These are phyloP conservation scores for Fallopia convolvulus DNA, from an alignment of 148 eudicot genomes.

Conservation along the genomic window DNA sequence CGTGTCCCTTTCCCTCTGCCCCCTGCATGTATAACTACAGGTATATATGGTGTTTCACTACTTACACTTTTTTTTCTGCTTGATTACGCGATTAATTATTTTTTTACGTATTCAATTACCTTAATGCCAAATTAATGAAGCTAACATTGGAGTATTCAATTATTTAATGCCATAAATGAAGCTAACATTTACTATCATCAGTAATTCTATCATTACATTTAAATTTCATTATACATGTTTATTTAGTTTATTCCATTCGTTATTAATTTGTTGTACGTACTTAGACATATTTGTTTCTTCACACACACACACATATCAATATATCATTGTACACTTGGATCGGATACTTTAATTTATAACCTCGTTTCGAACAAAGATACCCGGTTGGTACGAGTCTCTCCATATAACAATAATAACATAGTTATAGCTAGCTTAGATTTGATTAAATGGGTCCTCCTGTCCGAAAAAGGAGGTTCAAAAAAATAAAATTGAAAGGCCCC, in stretches of 20 bases:
- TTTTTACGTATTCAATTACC: neutral
- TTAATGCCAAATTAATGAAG: neutral
- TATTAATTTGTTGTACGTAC: too few relatives aligned
- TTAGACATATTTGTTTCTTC: too few relatives aligned
- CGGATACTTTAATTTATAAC: too few relatives aligned
- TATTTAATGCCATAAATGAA: too few relatives aligned
- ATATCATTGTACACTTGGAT: too few relatives aligned
- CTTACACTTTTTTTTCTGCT: neutral
- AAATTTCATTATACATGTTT: neutral
- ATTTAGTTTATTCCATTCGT: neutral
- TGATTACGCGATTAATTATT: neutral
- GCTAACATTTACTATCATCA: too few relatives aligned
- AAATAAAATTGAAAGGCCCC: too few relatives aligned
- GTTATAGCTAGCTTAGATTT: too few relatives aligned
- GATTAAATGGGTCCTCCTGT: neutral
- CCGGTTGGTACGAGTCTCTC: too few relatives aligned
- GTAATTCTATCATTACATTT: neutral
- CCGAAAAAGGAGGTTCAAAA: neutral
- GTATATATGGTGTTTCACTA: neutral
- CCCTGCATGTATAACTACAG: constrained; percentile 13
- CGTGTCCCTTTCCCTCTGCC: neutral
- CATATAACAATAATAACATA: too few relatives aligned
- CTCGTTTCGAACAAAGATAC: too few relatives aligned
- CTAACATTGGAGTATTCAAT: neutral
- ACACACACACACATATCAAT: too few relatives aligned